These are phyloP conservation scores for Plasmodium chabaudi DNA, from an alignment of 169 alveolate species.

Conservation along the genomic window DNA sequence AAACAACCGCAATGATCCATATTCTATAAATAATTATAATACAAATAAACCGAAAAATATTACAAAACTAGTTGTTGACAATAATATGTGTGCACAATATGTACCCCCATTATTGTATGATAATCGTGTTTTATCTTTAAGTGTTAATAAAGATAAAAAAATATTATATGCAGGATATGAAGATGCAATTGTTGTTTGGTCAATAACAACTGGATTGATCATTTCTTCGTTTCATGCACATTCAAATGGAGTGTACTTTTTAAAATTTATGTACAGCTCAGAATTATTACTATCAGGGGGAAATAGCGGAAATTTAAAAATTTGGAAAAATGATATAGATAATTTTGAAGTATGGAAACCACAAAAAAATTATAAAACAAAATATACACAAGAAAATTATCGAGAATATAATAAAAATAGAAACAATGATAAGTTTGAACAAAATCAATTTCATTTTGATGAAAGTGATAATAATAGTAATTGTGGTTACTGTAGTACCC, in stretches of 20 bases:
- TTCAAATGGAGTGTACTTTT: conserved; percentile 68
- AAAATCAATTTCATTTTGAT: conserved; percentile 36
- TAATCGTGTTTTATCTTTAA: conserved; percentile 29
- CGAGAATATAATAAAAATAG: neutral
- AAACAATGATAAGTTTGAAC: neutral
- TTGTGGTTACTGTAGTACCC: conserved; percentile 9
- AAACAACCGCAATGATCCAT: neutral
- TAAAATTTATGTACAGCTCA: conserved; percentile 39
- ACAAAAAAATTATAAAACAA: conserved; percentile 21
- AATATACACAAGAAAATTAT: neutral
- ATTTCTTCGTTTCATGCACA: conserved; percentile 73
- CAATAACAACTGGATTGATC: conserved; percentile 48
- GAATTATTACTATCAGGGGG: conserved; percentile 72
- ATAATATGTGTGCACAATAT: conserved; percentile 66
- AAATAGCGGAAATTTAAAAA: conserved; percentile 62
- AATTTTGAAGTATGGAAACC: conserved; percentile 72
- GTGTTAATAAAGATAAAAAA: conserved; percentile 61
- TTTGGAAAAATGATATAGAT: conserved; percentile 72
- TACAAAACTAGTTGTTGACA: conserved; percentile 43
- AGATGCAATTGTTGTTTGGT: conserved; percentile 71
- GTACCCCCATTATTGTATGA: conserved; percentile 63
- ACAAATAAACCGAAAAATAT: neutral
- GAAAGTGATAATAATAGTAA: conserved; percentile 49
- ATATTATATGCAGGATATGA: conserved; percentile 71
- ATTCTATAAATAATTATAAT: neutral